Conservation (phyloP, 2,329 filamentous ascomycete species). For the Pestalotiopsis sp. region DNA sequence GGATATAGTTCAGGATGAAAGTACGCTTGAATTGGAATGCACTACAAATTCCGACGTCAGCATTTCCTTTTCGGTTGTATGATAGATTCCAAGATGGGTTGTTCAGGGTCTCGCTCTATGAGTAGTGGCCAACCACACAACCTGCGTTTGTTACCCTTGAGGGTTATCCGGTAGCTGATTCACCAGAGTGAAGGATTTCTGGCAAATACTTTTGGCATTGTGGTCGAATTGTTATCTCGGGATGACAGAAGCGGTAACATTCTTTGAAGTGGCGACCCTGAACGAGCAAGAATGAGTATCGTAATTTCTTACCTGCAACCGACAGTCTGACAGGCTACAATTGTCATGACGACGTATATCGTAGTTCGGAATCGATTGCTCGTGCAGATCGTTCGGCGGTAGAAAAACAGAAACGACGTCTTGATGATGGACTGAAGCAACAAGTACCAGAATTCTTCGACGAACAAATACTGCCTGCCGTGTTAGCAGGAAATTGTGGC, state of each 20-base stretch:
- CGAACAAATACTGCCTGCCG: conserved; percentile 27
- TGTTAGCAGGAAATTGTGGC: neutral
- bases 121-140: too few relatives aligned
- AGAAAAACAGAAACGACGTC: conserved; percentile 36
- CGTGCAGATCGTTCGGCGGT: conserved; percentile 19
- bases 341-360: conserved; percentile 20
- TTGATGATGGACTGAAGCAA: conserved; percentile 34
- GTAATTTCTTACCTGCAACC: neutral
- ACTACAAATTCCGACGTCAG: conserved; percentile 25
- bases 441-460: conserved; percentile 34
- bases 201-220: too few relatives aligned
- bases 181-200: too few relatives aligned
- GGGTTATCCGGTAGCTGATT: too few relatives aligned
- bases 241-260: neutral
- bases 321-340: conserved; percentile 26
- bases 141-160: too few relatives aligned
- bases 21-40: conserved; percentile 31
- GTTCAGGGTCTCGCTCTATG: neutral
- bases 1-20: conserved; percentile 28
- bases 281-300: neutral
- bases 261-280: neutral
- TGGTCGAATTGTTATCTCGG: neutral
- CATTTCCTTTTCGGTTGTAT: neutral
- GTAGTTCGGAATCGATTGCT: neutral
- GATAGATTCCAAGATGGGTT: neutral